phyloP scores from a whole-genome alignment of 169 alveolate genomes.

The Babesia gibsoni region DNA sequence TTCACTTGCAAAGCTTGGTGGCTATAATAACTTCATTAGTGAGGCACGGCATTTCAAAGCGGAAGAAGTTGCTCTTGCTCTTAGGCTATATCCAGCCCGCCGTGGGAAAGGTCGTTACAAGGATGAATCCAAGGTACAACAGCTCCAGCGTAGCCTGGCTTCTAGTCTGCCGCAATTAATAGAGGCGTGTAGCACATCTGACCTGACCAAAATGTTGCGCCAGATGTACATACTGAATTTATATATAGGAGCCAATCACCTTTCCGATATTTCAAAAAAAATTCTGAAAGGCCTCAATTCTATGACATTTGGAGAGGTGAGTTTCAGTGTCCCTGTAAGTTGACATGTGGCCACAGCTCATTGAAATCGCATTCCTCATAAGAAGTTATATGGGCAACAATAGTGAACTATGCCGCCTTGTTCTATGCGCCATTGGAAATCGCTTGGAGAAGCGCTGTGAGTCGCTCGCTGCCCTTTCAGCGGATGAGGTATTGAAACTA shows the following conservation, averaged over 20 bases:
- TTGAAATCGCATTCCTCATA: neutral
- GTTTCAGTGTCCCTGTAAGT: neutral
- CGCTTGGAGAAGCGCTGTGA: conserved; percentile 2
- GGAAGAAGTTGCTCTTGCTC: conserved; percentile 19
- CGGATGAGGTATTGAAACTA: neutral
- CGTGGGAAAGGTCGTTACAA: neutral
- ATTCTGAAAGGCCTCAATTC: conserved; percentile 4
- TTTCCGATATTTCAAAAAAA: conserved; percentile 11
- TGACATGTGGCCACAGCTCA: neutral
- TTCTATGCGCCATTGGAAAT: conserved; percentile 13
- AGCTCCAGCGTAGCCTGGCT: conserved; percentile 33
- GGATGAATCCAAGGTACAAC: neutral
- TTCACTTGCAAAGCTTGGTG: conserved; percentile 5
- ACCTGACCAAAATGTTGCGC: conserved; percentile 19
- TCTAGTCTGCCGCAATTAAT: neutral
- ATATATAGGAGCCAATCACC: conserved; percentile 1
- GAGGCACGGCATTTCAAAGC: conserved; percentile 13
- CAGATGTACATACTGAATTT: conserved; percentile 25
- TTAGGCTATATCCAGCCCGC: conserved; percentile 22
- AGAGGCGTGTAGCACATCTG: neutral
- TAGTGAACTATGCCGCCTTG: neutral
- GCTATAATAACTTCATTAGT: conserved; percentile 14
- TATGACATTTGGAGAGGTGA: neutral
- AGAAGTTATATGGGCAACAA: neutral
- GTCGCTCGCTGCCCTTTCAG: neutral